phyloP scores from a whole-genome alignment of 768 basidiomycete genomes.

The Mycena pura region DNA sequence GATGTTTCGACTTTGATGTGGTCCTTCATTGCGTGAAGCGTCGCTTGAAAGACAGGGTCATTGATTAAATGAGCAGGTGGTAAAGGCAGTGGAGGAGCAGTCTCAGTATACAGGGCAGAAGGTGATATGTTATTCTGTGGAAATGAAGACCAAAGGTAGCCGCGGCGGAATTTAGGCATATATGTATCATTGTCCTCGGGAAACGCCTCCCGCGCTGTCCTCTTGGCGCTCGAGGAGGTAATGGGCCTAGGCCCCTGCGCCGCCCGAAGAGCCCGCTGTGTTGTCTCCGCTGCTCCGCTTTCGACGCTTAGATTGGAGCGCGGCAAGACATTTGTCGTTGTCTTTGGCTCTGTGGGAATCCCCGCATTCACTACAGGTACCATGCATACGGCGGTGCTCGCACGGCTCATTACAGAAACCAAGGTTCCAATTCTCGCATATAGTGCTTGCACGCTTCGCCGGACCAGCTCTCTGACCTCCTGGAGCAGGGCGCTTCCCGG shows the following conservation, averaged over 20 bases:
- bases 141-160: constrained; percentile 15
- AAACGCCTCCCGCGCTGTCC: constrained; percentile 3
- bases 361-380: constrained; percentile 21
- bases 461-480: neutral
- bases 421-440: constrained; percentile 24
- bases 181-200: neutral
- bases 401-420: constrained; percentile 22
- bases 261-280: constrained; percentile 33
- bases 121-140: constrained; percentile 14
- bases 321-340: neutral
- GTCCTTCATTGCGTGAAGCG: constrained; percentile 11
- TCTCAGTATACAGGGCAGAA: constrained; percentile 19
- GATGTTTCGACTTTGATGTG: constrained; percentile 36
- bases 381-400: constrained; percentile 13
- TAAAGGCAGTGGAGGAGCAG: constrained; percentile 18
- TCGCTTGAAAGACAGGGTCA: neutral
- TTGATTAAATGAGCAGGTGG: constrained; percentile 20
- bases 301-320: neutral
- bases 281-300: neutral
- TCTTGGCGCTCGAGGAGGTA: neutral
- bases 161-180: constrained; percentile 14
- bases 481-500: neutral
- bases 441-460: neutral
- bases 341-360: constrained; percentile 21
- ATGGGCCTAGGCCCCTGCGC: constrained; percentile 41